Evolutionary conservation across 169 alveolate species (phyloP), one percentile per base, ranked within the genome.

Genomic region (Plasmodium vivax): DNA sequence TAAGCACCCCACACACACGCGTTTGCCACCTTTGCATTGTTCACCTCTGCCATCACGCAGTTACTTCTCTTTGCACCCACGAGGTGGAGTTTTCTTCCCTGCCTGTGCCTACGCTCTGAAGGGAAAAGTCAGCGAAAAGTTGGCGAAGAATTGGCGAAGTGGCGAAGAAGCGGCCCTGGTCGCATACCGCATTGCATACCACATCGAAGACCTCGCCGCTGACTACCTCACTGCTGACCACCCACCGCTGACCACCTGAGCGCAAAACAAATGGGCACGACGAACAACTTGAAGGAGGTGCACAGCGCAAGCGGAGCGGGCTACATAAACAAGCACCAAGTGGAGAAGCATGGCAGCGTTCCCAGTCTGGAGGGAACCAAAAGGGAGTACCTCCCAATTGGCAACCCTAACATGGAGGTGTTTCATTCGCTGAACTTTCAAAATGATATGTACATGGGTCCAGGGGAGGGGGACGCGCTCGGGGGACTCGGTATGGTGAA

Each of bases 221-320:
- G n/a, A 45, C 3, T n/a, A 10, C 56, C 3, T 9, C 56, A 45
- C 2, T 38, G 7, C 45, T 38, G 3, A 38, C 45, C 45, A 38
- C n/a, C n/a, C 45, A 38, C 9, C 6, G 45, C 45, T 38, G 45
- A 38, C 45, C 45, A 38, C 45, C 9, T 71, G 23, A 84, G 72
- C 27, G 34, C 19, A 30, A 75, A 75, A 56, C 93, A 75, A 41
- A 85, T 85, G 93, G 85, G 81, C 47, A 32, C 85, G 58, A 12
- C 58, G 34, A 73, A 75, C 19, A 45, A n/a, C 27, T 45, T 75
- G 30, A 75, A 45, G 43, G 85, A 75, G 23, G 79, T 51, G 27
- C 85, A 75, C 79, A 85, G 68, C 38, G 62, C 80, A 74, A 85
- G 81, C 9, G 81, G 71, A 54, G 16, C 36, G 36, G 56, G 43